Conservation (phyloP, 768 basidiomycete genomes). For the Psilocybe azurescens region DNA sequence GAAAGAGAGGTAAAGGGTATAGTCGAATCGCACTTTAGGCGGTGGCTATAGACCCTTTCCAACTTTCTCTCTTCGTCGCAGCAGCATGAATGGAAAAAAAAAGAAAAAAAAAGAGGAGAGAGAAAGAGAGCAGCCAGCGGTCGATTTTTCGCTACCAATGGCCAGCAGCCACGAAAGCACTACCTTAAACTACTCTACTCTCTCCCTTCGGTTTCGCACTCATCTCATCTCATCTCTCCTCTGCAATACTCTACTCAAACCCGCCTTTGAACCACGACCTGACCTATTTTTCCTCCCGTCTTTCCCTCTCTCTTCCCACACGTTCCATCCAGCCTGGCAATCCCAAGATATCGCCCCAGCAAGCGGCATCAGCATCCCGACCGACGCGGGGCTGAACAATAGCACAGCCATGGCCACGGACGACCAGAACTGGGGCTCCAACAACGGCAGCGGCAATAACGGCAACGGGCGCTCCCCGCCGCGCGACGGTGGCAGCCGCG, state of each 20-base stretch:
- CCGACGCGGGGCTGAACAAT: constrained; percentile 47
- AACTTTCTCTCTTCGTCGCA: background rate
- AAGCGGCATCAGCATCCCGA: constrained; percentile 74
- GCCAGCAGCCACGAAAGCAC: constrained; percentile 1
- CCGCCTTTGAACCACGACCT: constrained; percentile 42
- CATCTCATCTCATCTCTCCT: constrained; percentile 44
- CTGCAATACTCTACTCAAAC: constrained; percentile 37
- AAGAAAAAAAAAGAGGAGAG: background rate
- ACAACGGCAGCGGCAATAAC: constrained; percentile 35
- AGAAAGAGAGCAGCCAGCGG: background rate
- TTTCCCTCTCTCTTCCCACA: constrained; percentile 6
- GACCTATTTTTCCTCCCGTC: constrained; percentile 37
- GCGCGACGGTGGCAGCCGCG: background rate
- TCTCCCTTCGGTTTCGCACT: constrained; percentile 28
- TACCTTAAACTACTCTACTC: constrained; percentile 20
- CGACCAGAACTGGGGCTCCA: constrained; percentile 56
- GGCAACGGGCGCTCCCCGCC: constrained; percentile 47
- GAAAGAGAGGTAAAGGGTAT: constrained; percentile 8
- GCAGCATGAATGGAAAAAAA: constrained; percentile 8
- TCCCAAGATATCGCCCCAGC: constrained; percentile 81
- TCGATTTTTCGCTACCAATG: constrained; percentile 6
- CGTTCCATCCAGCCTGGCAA: constrained; percentile 71
- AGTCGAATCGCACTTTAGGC: background rate
- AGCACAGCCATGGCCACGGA: constrained; percentile 54
- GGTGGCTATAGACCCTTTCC: constrained; percentile 1